Conservation (phyloP, 2,329 filamentous ascomycete genomes). For the Xylariaceae sp. region DNA sequence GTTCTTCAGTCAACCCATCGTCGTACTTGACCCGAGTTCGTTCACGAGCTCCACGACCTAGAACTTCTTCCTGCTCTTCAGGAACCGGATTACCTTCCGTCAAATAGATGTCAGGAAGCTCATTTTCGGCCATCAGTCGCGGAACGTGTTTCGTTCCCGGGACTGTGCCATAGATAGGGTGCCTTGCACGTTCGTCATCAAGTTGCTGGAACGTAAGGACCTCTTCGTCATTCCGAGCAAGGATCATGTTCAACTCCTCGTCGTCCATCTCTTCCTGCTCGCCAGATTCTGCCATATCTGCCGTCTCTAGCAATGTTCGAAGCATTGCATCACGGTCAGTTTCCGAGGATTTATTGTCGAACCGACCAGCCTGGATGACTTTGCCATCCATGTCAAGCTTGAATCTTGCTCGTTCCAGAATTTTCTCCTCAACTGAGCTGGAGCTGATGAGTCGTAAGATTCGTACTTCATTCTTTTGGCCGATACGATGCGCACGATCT, state of each 20-base stretch:
- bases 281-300: slow-evolving; percentile 66
- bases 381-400: slow-evolving; percentile 99
- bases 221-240: slow-evolving; percentile 86
- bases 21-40: slow-evolving; percentile 94
- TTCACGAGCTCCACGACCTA: slow-evolving; percentile 91
- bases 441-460: slow-evolving; percentile 95
- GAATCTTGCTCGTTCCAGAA: slow-evolving; percentile 92
- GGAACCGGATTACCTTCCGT: slow-evolving; percentile 79
- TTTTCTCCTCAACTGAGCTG: slow-evolving; percentile 98
- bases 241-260: slow-evolving; percentile 92
- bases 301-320: slow-evolving; percentile 85
- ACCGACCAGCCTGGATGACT: slow-evolving; percentile 98
- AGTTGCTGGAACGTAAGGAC: slow-evolving; percentile 77
- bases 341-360: slow-evolving; percentile 98
- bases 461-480: slow-evolving; percentile 98
- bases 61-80: slow-evolving; percentile 76
- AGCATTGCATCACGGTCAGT: slow-evolving; percentile 97
- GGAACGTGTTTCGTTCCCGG: slow-evolving; percentile 66
- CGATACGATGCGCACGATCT: slow-evolving; percentile 99
- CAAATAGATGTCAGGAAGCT: slow-evolving; percentile 93
- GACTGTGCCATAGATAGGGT: slow-evolving; percentile 70
- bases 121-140: slow-evolving; percentile 82
- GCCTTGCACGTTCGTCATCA: slow-evolving; percentile 72
- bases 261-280: slow-evolving; percentile 99
- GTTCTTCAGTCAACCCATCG: slow-evolving; percentile 96